A percentile compares a stretch with the other conserved stretches of the same genome.
These are phyloP conservation scores for Dissoconium aciculare DNA, from an alignment of 2,329 filamentous ascomycete species.

Conservation along the genomic window DNA sequence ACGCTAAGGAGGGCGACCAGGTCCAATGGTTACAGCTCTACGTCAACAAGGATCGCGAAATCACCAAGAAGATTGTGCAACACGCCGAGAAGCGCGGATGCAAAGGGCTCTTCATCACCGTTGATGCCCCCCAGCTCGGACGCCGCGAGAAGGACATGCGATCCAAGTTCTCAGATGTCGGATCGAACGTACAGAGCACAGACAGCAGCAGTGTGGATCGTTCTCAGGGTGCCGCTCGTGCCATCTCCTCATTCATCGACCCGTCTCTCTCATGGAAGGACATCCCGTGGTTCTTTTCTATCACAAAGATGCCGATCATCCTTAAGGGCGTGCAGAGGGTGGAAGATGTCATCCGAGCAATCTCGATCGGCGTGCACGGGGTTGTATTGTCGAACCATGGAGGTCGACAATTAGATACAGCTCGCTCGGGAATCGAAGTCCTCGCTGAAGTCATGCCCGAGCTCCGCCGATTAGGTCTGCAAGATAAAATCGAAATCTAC, in stretches of 20 bases:
- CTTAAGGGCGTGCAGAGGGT: conserved; percentile 94
- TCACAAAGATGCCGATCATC: conserved; percentile 89
- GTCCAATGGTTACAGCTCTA: conserved; percentile 86
- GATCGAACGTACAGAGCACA: conserved; percentile 61
- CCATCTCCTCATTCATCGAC: conserved; percentile 95
- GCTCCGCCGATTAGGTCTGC: conserved; percentile 55
- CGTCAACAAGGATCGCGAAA: conserved; percentile 81
- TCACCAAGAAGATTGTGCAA: conserved; percentile 79
- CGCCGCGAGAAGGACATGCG: conserved; percentile 97
- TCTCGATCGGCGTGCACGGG: conserved; percentile 57
- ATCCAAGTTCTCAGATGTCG: conserved; percentile 57
- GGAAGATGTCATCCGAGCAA: conserved; percentile 80
- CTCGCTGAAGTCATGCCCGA: conserved; percentile 88
- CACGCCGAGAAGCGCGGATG: conserved; percentile 86
- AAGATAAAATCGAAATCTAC: conserved; percentile 62
- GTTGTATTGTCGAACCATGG: conserved; percentile 95
- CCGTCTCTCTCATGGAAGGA: conserved; percentile 86
- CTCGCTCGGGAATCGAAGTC: conserved; percentile 76
- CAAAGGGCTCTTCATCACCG: conserved; percentile 93
- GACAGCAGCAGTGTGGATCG: conserved; percentile 60
- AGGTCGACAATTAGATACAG: conserved; percentile 83
- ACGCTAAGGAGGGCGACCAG: conserved; percentile 64
- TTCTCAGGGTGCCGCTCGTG: conserved; percentile 80
- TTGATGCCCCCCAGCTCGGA: conserved; percentile 90
- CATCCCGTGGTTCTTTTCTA: conserved; percentile 66